Base-by-base conservation (phyloP, 2,329 filamentous ascomycete genomes). In the Colletotrichum tropicicola region DNA sequence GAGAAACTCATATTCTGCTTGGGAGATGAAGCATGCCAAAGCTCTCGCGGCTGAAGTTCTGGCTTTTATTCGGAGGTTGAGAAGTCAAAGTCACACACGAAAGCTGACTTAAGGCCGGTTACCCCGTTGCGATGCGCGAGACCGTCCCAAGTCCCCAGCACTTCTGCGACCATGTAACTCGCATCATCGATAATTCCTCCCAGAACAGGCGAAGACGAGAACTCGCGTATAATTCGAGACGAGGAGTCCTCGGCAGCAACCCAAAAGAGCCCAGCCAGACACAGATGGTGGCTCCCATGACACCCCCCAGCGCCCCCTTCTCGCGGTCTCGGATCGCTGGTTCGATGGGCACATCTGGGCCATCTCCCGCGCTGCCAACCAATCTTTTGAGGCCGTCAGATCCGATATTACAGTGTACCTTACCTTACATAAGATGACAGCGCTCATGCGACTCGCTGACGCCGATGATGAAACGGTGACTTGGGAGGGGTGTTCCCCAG, bases 311-410 rank as follows among this genome's bases (percentile, higher is more conserved):
- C 39, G 12, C 41, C 19, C 45, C 27, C 30, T 37, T 48, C 43
- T 27, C 8, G 17, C 28, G 54, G 15, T 45, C 37, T 32, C 21
- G 45, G 59, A 63, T 52, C 45, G 45, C 44, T 47, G 59, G 54
- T 27, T 39, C 28, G 44, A 57, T 43, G 53, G 15, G 25, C 47
- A 54, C 28, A 59, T 59, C 59, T 41, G 37, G 54, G 17, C 25
- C 45, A 63, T 63, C 59, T 63, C 54, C 47, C 54, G 59, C 47
- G 23, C 28, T 63, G 53, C 35, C 59, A 63, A 32, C 59, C 59
- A 58, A 63, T 45, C 53, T 58, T 23, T 57, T 39, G 27, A 45
- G n/a, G 30, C 54, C 17, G 13, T 19, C 3, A 44, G 23, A 58
- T 45, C 53, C 53, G 45, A n/a, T n/a, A n/a, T n/a, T n/a, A n/a